Base-by-base conservation (phyloP, 2,329 filamentous ascomycete genomes). In the Aspergillus candidus region DNA sequence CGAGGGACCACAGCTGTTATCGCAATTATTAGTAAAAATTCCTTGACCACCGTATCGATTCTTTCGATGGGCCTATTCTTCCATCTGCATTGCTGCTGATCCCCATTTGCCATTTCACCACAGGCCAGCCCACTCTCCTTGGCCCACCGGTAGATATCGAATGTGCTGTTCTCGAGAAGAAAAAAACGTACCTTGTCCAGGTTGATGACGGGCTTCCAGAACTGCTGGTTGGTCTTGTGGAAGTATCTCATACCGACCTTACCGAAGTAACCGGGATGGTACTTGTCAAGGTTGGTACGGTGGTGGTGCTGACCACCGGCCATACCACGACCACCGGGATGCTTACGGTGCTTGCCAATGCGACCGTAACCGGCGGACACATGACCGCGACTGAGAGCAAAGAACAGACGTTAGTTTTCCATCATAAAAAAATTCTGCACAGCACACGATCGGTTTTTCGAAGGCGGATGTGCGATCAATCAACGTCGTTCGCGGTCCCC, bases 241-340 rank as follows among this genome's bases (percentile, higher is more conserved):
- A 95, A 96, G 78, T 91, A 84, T 69, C 87, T 80, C 86, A 91
- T 91, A 77, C 86, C 86, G 63, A 91, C 87, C 79, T 96, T 95
- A 77, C 88, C 88, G 76, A 96, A 97, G 87, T 97, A 97, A 88
- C 93, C 93, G 54, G 91, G 89, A 71, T 94, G 88, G 84, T 91
- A 89, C 77, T 91, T 90, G 73, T 88, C 84, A 66, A 89, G 77
- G 78, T 94, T 94, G 69, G 88, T 94, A 61, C 88, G 77, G 83
- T 94, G 88, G 79, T 98, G 93, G 80, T 98, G 93, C 79, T 96
- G 88, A 82, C 90, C 91, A 94, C 93, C 91, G 72, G 93, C 93
- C 77, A 87, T 87, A 83, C 82, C 81, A 70, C 81, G 80, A 79
- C 79, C 82, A 81, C 82, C 81, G 67, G 82, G 82, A 66, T 83